These are phyloP conservation scores for Wallacemonas sp. DNA, from an alignment of 208 protist genomes.

Conservation along the genomic window DNA sequence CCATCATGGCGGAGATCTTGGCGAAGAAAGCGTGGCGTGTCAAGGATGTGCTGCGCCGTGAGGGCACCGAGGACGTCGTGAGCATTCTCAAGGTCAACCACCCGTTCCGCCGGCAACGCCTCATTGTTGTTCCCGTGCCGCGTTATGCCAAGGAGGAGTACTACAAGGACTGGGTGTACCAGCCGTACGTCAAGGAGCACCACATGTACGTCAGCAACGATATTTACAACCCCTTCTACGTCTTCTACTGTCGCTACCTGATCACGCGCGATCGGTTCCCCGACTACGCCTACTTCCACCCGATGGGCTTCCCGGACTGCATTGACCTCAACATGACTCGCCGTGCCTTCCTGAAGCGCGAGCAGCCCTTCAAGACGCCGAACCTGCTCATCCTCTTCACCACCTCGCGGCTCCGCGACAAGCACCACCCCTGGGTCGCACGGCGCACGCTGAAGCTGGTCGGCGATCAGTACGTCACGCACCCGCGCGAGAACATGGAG, in stretches of 20 bases:
- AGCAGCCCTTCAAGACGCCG: slow-evolving; percentile 79
- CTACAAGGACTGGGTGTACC: slow-evolving; percentile 85
- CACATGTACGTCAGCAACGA: slow-evolving; percentile 86
- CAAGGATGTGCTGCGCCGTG: slow-evolving; percentile 67
- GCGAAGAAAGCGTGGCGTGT: slow-evolving; percentile 74
- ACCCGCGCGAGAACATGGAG: slow-evolving; percentile 69
- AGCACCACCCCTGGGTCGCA: slow-evolving; percentile 67
- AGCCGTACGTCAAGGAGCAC: slow-evolving; percentile 89
- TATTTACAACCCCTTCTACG: slow-evolving; percentile 83
- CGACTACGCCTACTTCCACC: slow-evolving; percentile 84
- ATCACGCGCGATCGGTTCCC: slow-evolving; percentile 57
- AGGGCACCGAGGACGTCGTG: slow-evolving; percentile 59
- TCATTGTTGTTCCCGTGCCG: slow-evolving; percentile 73
- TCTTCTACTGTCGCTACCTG: slow-evolving; percentile 68
- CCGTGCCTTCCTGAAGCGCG: slow-evolving; percentile 70
- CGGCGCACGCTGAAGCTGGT: slow-evolving; percentile 64
- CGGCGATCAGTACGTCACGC: slow-evolving; percentile 77
- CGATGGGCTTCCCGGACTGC: slow-evolving; percentile 83
- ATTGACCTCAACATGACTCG: slow-evolving; percentile 79
- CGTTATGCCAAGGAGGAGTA: slow-evolving; percentile 73
- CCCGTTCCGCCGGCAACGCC: slow-evolving; percentile 72
- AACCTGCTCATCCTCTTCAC: slow-evolving; percentile 65
- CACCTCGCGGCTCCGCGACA: slow-evolving; percentile 58
- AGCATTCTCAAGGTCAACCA: slow-evolving; percentile 78
- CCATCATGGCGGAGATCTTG: slow-evolving; percentile 38